Evolutionary conservation across 2,329 filamentous ascomycete genomes (phyloP), one percentile per base, ranked within the genome.

Genomic region (Cyclaneusma minus): DNA sequence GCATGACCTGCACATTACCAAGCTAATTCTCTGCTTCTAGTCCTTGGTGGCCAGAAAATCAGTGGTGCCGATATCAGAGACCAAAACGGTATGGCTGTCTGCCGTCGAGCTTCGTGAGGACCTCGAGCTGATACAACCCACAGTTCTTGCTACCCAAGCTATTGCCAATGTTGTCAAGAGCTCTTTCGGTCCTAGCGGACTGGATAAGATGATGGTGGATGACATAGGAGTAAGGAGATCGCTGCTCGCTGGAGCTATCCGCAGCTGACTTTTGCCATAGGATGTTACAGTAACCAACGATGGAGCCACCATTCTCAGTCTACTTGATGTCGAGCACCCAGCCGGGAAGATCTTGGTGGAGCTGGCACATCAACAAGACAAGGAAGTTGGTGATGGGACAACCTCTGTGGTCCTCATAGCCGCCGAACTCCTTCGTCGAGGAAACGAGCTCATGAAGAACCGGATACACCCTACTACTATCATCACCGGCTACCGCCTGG

Each of bases 181-280:
- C 56, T 98, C 89, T 10, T 98, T 98, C 50, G 89, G 89, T 29
- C 89, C 89, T 27, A 93, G 83, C 35, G 89, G 89, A 25, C 68
- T 98, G 40, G 89, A 98, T 54, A 98, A 98, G 70, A 98, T 98
- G 89, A 95, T 98, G 89, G 89, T 98, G 44, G 89, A 98, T 59
- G 89, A 98, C 52, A 95, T 98, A 53, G 89, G 89, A 49, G 78
- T 83, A 69, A 44, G 74, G 44, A n/a, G n/a, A 31, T 19, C 21
- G 20, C 20, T 26, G 32, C 16, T 22, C 24, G 22, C 17, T 13
- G 25, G 29, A 25, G 22, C 13, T 21, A 29, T 29, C 15, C 17
- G 16, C 13, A 21, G 30, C 41, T 47, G 29, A 47, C 22, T 25
- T 24, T 27, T 23, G 17, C n/a, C 28, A 22, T 43, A 83, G 77